These are phyloP conservation scores for Calcarisporium arbuscula DNA, from an alignment of 2,329 filamentous ascomycete genomes.

Conservation along the genomic window DNA sequence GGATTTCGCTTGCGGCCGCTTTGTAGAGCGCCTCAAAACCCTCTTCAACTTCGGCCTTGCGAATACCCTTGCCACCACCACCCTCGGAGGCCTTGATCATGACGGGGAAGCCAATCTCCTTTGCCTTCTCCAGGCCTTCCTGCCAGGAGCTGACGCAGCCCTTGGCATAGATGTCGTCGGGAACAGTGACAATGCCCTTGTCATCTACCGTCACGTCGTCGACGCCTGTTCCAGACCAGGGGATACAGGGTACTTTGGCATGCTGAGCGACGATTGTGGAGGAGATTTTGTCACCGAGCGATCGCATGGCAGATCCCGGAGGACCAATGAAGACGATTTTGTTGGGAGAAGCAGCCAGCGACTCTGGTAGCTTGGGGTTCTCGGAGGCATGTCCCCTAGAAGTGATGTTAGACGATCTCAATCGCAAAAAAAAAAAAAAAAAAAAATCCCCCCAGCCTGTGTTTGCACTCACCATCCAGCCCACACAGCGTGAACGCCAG, in stretches of 20 bases:
- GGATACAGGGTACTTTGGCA: conserved; percentile 91
- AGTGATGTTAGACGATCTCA: too few species aligned
- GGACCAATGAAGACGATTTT: conserved; percentile 99
- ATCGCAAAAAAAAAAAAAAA: too few species aligned
- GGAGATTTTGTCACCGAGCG: conserved; percentile 98
- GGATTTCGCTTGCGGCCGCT: conserved; percentile 93
- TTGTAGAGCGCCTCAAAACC: conserved; percentile 86
- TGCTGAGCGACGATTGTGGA: conserved; percentile 99
- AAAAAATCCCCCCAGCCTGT: too few species aligned
- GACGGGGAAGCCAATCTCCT: conserved; percentile 92
- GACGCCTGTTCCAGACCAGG: conserved; percentile 97
- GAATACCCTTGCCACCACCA: conserved; percentile 98
- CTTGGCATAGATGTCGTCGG: conserved; percentile 76
- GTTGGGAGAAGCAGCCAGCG: conserved; percentile 89
- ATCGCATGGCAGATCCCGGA: conserved; percentile 96
- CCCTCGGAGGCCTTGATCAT: conserved; percentile 99
- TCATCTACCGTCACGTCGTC: conserved; percentile 72
- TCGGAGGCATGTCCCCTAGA: conserved; percentile 94
- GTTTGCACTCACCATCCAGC: conserved; percentile 74
- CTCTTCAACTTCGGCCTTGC: conserved; percentile 82
- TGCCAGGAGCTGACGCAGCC: conserved; percentile 87
- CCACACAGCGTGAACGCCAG: conserved; percentile 98
- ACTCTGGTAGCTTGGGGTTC: conserved; percentile 96
- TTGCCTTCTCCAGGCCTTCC: conserved; percentile 81
- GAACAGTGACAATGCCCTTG: conserved; percentile 85